Percentiles rank a stretch among this genome's conserved stretches.
These are phyloP conservation scores for Globisporangium perplexum DNA, from an alignment of 352 stramenopile species.

Conservation along the genomic window DNA sequence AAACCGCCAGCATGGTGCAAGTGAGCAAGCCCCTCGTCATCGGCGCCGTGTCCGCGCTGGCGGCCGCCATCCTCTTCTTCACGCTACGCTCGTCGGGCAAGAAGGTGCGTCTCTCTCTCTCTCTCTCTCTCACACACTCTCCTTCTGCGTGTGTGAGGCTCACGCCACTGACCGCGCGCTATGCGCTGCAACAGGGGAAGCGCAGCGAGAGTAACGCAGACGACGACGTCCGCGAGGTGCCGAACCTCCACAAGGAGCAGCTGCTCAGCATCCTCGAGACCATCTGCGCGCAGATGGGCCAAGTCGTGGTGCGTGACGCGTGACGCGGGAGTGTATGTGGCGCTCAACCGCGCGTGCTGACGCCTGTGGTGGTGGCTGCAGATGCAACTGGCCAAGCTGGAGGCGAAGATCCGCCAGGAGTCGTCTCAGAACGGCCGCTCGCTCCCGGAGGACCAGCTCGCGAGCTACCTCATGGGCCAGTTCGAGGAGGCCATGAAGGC, in stretches of 20 bases:
- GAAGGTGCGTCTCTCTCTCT: slow-evolving; percentile 17
- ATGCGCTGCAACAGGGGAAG: slow-evolving; percentile 27
- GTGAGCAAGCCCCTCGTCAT: slow-evolving; percentile 81
- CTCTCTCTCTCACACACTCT: neutral
- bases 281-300: slow-evolving; percentile 86
- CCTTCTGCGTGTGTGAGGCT: neutral
- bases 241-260: slow-evolving; percentile 85
- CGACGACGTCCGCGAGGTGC: slow-evolving; percentile 64
- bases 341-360: too few species aligned
- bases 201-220: slow-evolving; percentile 42
- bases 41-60: slow-evolving; percentile 55
- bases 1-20: slow-evolving; percentile 44
- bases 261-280: slow-evolving; percentile 83
- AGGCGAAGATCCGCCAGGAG: slow-evolving; percentile 87
- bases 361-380: slow-evolving; percentile 9
- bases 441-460: slow-evolving; percentile 78
- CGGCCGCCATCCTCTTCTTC: slow-evolving; percentile 49
- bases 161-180: neutral
- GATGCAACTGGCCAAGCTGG: slow-evolving; percentile 85
- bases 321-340: too few species aligned
- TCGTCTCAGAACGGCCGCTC: slow-evolving; percentile 78
- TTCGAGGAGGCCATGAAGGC: slow-evolving; percentile 89
- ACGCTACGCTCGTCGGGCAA: slow-evolving; percentile 33
- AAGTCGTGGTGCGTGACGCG: slow-evolving; percentile 68
- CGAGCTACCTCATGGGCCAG: slow-evolving; percentile 86